phyloP scores from a whole-genome alignment of 768 basidiomycete species.

The Tremella yokohamensis region DNA sequence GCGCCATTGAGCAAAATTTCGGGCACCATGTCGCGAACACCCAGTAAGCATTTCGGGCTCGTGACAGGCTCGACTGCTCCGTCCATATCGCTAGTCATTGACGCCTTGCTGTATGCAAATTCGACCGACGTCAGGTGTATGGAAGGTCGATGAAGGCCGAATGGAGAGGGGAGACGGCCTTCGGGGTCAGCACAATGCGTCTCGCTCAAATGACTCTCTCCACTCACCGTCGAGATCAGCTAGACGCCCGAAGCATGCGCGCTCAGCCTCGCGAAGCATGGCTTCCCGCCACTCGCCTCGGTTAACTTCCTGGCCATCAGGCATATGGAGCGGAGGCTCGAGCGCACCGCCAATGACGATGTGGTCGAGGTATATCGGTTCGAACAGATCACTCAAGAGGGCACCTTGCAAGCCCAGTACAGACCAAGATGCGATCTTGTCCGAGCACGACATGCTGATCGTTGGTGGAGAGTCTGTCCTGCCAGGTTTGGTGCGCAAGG shows the following conservation, averaged over 20 bases:
- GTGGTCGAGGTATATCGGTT: slow-evolving; percentile 63
- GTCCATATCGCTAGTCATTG: slow-evolving; percentile 31
- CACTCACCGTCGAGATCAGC: slow-evolving; percentile 32
- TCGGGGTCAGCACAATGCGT: slow-evolving; percentile 11
- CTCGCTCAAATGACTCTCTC: not conserved
- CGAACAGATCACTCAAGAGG: slow-evolving; percentile 59
- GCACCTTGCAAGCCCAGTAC: slow-evolving; percentile 83
- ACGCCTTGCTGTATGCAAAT: slow-evolving; percentile 61
- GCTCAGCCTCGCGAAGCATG: slow-evolving; percentile 63
- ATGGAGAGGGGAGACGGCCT: slow-evolving; percentile 55
- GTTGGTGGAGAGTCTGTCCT: slow-evolving; percentile 83
- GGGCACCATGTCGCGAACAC: slow-evolving; percentile 11
- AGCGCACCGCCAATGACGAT: slow-evolving; percentile 72
- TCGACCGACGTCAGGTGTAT: slow-evolving; percentile 61
- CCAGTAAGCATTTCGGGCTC: slow-evolving; percentile 10
- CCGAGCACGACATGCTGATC: slow-evolving; percentile 84
- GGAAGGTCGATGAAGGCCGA: slow-evolving; percentile 54
- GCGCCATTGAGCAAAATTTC: slow-evolving; percentile 27
- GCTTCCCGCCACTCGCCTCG: slow-evolving; percentile 33
- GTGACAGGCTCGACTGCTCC: slow-evolving; percentile 39
- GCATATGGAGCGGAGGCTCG: slow-evolving; percentile 47
- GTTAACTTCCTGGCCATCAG: slow-evolving; percentile 1
- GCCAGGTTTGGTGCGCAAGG: slow-evolving; percentile 88
- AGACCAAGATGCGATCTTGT: slow-evolving; percentile 87
- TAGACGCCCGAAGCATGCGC: slow-evolving; percentile 66